These are phyloP conservation scores for Furcasterigmium furcatum DNA, from an alignment of 2,329 filamentous ascomycete genomes.

Conservation along the genomic window DNA sequence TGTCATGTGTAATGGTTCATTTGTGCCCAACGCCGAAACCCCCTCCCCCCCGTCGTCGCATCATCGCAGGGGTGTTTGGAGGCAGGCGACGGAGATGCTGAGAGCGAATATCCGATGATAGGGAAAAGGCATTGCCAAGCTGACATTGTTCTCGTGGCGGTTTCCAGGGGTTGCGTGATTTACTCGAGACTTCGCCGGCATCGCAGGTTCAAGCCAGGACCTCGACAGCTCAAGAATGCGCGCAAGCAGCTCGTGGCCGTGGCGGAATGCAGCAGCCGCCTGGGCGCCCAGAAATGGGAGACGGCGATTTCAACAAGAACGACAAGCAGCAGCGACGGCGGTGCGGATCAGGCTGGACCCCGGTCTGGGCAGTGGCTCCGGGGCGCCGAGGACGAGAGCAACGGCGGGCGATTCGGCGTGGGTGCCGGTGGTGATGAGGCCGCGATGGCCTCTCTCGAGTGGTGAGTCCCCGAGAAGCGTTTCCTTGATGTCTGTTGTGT, in stretches of 20 bases:
- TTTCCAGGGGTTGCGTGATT: not conserved
- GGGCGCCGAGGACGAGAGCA: not conserved
- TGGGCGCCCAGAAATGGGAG: conserved; percentile 4
- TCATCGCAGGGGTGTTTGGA: not conserved
- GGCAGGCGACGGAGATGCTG: too few species aligned
- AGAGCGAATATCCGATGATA: not conserved
- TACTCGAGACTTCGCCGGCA: conserved; percentile 2
- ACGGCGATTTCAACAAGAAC: not conserved
- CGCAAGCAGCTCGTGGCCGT: conserved; percentile 1
- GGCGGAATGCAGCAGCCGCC: not conserved
- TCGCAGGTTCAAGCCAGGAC: conserved; percentile 1
- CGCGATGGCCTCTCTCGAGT: not conserved
- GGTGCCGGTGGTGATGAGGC: not conserved
- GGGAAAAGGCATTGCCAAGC: not conserved
- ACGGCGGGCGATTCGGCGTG: not conserved
- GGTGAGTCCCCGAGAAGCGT: not conserved
- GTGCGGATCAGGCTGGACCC: not conserved
- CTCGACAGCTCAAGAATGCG: conserved; percentile 2
- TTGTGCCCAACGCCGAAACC: too few species aligned
- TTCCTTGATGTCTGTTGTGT: too few species aligned
- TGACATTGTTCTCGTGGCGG: not conserved
- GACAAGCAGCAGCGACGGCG: not conserved
- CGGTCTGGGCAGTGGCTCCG: not conserved
- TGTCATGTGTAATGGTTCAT: too few species aligned
- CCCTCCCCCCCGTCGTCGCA: not conserved